Evolutionary conservation across 805 yeast genomes (phyloP).

Genomic region (Millerago galiae): DNA sequence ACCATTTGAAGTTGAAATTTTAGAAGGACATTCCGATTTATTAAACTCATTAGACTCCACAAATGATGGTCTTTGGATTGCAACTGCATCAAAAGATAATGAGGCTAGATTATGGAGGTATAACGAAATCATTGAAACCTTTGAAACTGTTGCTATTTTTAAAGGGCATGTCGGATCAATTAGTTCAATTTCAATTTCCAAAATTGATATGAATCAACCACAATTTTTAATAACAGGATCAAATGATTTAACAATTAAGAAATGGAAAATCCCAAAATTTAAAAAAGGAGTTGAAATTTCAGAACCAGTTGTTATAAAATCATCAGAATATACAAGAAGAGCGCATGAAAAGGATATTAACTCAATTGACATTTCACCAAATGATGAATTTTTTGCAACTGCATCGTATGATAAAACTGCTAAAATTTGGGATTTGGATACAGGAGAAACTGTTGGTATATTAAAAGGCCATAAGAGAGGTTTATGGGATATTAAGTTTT

Average conservation of each 20-base stretch:
- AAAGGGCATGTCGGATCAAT: constrained; percentile 86
- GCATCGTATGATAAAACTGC: constrained; percentile 92
- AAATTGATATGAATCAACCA: constrained; percentile 37
- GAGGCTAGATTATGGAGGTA: constrained; percentile 80
- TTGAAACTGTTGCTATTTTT: constrained; percentile 50
- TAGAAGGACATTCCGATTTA: constrained; percentile 81
- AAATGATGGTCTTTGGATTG: constrained; percentile 80
- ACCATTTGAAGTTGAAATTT: constrained; percentile 55
- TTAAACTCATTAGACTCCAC: constrained; percentile 76
- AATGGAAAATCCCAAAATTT: constrained; percentile 82
- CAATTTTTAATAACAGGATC: constrained; percentile 76
- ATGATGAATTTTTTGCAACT: constrained; percentile 81
- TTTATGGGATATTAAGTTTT: constrained; percentile 85
- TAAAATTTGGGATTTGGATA: constrained; percentile 78
- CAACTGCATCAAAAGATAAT: constrained; percentile 86
- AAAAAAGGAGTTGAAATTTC: constrained; percentile 30
- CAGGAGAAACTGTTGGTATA: constrained; percentile 85
- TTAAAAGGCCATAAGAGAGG: constrained; percentile 91
- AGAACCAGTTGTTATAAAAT: constrained; percentile 34
- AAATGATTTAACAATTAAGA: constrained; percentile 78
- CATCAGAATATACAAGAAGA: constrained; percentile 82
- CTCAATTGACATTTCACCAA: constrained; percentile 83
- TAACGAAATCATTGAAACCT: constrained; percentile 36
- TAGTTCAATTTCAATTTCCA: constrained; percentile 72
- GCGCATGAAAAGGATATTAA: constrained; percentile 98